Evolutionary conservation across 1,284 basidiomycete species (phyloP).

Genomic region (Xerocomus amazonicus): DNA sequence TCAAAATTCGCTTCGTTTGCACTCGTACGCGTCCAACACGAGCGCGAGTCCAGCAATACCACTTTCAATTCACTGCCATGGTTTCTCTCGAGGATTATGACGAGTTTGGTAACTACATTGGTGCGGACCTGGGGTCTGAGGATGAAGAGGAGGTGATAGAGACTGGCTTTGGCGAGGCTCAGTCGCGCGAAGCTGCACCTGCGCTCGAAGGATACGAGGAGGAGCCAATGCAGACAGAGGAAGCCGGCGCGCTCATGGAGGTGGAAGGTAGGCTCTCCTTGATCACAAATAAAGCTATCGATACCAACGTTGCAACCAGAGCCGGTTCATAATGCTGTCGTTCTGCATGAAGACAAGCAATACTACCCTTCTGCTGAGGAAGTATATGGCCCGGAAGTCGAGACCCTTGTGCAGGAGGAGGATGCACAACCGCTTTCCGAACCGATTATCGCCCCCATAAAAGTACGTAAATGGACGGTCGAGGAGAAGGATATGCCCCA

Average conservation of each 20-base stretch:
- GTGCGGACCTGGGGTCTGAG: conserved; percentile 88
- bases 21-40: conserved; percentile 21
- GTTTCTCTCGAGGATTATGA: conserved; percentile 84
- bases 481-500: conserved; percentile 92
- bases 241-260: conserved; percentile 72
- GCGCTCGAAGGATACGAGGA: conserved; percentile 78
- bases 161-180: conserved; percentile 42
- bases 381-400: conserved; percentile 91
- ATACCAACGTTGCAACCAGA: conserved; percentile 39
- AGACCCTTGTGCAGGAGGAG: conserved; percentile 97
- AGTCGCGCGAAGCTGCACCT: conserved; percentile 35
- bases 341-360: conserved; percentile 97
- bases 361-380: conserved; percentile 95
- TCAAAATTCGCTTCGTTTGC: conserved; percentile 29
- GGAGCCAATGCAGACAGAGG: conserved; percentile 51
- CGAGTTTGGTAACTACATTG: conserved; percentile 95
- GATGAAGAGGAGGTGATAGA: conserved; percentile 63
- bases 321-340: conserved; percentile 78
- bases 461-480: conserved; percentile 87
- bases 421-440: conserved; percentile 94
- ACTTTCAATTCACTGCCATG: conserved; percentile 40
- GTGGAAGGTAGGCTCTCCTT: conserved; percentile 61
- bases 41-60: conserved; percentile 5
- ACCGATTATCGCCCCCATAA: conserved; percentile 94
- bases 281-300: not conserved